Evolutionary conservation across 2,329 filamentous ascomycete species (phyloP).

Genomic region (Podosphaera fusca): DNA sequence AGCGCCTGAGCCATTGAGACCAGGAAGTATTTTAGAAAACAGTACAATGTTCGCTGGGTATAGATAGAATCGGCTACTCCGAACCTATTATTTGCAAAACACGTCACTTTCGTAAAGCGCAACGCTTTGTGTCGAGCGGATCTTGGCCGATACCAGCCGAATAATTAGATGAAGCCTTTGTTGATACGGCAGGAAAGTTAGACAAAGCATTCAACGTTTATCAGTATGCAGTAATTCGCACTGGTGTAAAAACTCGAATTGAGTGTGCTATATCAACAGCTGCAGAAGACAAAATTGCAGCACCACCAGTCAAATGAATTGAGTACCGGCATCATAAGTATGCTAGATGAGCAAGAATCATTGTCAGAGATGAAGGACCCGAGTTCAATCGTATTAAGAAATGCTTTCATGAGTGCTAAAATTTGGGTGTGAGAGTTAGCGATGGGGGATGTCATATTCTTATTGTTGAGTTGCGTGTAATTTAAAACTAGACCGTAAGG

Average conservation of each 20-base stretch:
- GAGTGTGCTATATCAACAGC: neutral
- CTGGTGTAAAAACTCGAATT: neutral
- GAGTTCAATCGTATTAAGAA: neutral
- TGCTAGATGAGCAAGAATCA: neutral
- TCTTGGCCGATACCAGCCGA: neutral
- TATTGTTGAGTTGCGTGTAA: no score
- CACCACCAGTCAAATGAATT: neutral
- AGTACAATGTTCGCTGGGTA: no score
- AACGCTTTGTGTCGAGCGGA: no score
- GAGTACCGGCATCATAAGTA: neutral
- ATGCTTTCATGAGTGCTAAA: neutral
- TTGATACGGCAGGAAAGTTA: neutral
- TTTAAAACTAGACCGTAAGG: no score
- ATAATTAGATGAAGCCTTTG: neutral
- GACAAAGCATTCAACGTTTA: neutral
- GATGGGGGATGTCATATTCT: no score
- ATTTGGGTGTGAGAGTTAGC: no score
- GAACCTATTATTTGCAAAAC: no score
- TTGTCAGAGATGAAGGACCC: neutral
- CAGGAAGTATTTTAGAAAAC: no score
- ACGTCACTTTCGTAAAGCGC: no score
- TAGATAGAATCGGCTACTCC: no score
- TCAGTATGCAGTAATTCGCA: neutral
- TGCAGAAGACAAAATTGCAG: neutral
- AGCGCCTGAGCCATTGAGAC: no score